phyloP scores from a whole-genome alignment of 192 early-diverging fungal genomes.

The Geranomyces variabilis region DNA sequence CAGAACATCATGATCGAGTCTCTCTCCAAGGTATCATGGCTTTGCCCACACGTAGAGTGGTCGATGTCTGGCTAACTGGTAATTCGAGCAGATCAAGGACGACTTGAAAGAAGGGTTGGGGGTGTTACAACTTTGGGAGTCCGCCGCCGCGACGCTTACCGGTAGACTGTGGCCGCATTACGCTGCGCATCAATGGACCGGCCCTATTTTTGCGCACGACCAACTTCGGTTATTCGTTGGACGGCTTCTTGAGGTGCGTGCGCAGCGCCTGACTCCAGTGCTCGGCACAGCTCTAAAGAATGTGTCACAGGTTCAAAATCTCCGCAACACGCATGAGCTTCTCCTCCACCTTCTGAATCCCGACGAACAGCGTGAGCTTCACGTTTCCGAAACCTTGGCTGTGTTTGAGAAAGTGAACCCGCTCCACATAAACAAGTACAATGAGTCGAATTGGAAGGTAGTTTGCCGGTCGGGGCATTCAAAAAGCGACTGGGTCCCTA shows the following conservation, averaged over 20 bases:
- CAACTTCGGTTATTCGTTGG: slow-evolving; percentile 23
- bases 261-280: not conserved
- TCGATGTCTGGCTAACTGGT: no score
- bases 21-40: slow-evolving; percentile 13
- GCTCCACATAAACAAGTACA: slow-evolving; percentile 33
- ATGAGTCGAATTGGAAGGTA: slow-evolving; percentile 44
- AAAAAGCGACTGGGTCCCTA: no score
- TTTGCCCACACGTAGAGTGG: no score
- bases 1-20: slow-evolving; percentile 15
- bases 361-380: slow-evolving; percentile 44
- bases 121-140: slow-evolving; percentile 29
- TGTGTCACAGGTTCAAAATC: slow-evolving; percentile 26
- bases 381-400: slow-evolving; percentile 23
- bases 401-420: slow-evolving; percentile 26
- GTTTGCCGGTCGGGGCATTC: no score
- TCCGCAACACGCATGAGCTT: slow-evolving; percentile 33
- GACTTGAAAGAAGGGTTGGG: slow-evolving; percentile 27
- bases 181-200: slow-evolving; percentile 47
- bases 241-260: slow-evolving; percentile 42
- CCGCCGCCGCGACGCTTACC: slow-evolving; percentile 41
- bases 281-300: slow-evolving; percentile 6
- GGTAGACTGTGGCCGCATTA: slow-evolving; percentile 54
- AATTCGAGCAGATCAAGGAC: slow-evolving; percentile 51
- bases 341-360: slow-evolving; percentile 34
- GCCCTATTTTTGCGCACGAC: slow-evolving; percentile 30